Evolutionary conservation across 2,329 filamentous ascomycete genomes (phyloP).

Genomic region (Didymella sp.): DNA sequence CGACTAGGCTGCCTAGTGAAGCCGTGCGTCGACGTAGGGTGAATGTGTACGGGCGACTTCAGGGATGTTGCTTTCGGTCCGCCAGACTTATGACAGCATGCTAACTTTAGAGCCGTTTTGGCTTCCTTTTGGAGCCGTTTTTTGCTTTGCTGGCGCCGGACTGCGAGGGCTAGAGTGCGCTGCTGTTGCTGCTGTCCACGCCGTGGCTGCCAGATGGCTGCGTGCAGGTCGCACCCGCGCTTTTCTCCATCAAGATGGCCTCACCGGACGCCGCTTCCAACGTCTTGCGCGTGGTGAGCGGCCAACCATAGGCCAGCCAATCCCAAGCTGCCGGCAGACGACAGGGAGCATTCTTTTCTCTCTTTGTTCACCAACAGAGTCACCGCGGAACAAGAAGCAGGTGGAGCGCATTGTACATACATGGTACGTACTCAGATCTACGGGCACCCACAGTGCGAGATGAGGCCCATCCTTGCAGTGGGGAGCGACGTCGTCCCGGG

Average conservation of each 20-base stretch:
- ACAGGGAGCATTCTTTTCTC: constrained; percentile 2
- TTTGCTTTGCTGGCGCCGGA: constrained; percentile 26
- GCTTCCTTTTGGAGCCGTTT: constrained; percentile 18
- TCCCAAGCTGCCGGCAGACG: constrained; percentile 11
- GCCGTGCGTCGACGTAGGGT: constrained; percentile 42
- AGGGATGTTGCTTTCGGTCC: constrained; percentile 37
- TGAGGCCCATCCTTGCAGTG: constrained; percentile 17
- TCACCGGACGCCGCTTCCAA: constrained; percentile 26
- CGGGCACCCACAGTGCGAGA: constrained; percentile 11
- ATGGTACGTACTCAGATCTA: constrained; percentile 17
- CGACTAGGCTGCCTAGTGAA: constrained; percentile 39
- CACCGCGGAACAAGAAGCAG: constrained; percentile 4
- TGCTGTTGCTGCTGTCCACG: constrained; percentile 12
- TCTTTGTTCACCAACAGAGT: constrained; percentile 8
- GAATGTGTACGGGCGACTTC: constrained; percentile 38
- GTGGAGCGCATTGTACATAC: constrained; percentile 7
- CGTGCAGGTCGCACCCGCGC: constrained; percentile 28
- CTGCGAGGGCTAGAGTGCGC: constrained; percentile 30
- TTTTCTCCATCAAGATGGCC: constrained; percentile 15
- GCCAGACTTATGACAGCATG: constrained; percentile 42
- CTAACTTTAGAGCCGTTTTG: constrained; percentile 32
- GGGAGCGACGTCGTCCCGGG: constrained; percentile 15
- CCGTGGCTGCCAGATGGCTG: constrained; percentile 23
- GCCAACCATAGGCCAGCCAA: constrained; percentile 14
- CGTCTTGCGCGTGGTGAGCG: constrained; percentile 24